Conservation (phyloP, 2,329 filamentous ascomycete genomes). For the Alternaria burnsii region DNA sequence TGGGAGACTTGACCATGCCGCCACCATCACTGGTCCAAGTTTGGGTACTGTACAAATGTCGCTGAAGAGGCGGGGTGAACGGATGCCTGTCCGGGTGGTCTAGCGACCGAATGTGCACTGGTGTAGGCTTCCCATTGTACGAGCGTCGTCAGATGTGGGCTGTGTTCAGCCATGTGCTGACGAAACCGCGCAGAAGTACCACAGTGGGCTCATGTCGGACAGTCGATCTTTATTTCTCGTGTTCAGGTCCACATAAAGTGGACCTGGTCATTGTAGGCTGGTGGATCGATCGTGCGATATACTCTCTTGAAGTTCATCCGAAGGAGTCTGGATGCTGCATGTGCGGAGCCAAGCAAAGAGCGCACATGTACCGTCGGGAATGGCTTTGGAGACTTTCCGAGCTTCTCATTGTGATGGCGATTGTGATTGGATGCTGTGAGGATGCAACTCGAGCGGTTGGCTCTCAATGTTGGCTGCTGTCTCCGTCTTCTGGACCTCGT, state of each 20-base stretch:
- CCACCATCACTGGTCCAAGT: not conserved
- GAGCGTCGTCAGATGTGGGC: slow-evolving; percentile 1
- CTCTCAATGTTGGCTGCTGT: not conserved
- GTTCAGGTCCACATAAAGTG: not conserved
- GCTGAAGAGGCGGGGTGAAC: not conserved
- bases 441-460: not conserved
- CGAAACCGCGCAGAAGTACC: not conserved
- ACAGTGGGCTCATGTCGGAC: not conserved
- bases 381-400: not conserved
- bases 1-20: not conserved
- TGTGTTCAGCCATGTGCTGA: not conserved
- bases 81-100: not conserved
- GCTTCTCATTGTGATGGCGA: not conserved
- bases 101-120: not conserved
- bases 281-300: slow-evolving; percentile 1
- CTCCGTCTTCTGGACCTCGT: not conserved
- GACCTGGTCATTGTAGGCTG: not conserved
- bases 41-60: not conserved
- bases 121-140: not conserved
- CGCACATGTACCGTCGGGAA: not conserved
- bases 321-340: not conserved
- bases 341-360: not conserved
- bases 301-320: not conserved
- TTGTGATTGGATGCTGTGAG: not conserved
- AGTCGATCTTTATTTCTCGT: slow-evolving; percentile 4